phyloP scores from a whole-genome alignment of 2,329 filamentous ascomycete species.

The Colletotrichum somersetense region DNA sequence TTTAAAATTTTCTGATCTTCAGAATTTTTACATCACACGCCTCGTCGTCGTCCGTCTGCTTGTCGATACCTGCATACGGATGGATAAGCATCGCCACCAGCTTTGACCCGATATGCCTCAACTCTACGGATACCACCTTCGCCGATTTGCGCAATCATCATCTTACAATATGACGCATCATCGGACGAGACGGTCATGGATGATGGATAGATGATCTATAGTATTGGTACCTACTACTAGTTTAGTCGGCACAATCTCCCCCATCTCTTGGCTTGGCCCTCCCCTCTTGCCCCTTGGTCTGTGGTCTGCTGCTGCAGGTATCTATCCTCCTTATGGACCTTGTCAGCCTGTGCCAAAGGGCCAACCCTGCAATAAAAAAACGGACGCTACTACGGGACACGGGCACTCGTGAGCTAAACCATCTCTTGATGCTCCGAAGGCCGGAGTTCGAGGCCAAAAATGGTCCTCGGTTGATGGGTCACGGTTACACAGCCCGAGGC shows the following conservation, averaged over 20 bases:
- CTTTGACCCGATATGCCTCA: constrained; percentile 1
- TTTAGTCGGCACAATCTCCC: constrained; percentile 17
- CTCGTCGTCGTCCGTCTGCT: too few species aligned
- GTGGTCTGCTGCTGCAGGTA: constrained; percentile 6
- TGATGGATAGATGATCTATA: constrained; percentile 2
- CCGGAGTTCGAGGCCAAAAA: background rate
- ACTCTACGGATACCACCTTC: background rate
- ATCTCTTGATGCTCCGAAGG: constrained; percentile 5
- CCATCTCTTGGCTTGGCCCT: constrained; percentile 21
- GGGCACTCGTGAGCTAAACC: constrained; percentile 1
- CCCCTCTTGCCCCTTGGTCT: constrained; percentile 27
- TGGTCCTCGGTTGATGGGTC: constrained; percentile 21
- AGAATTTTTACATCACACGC: too few species aligned
- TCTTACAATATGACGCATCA: constrained; percentile 2
- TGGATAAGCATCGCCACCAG: background rate
- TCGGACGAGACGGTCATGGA: background rate
- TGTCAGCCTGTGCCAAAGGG: constrained; percentile 35
- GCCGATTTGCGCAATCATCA: constrained; percentile 4
- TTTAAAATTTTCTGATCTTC: too few species aligned
- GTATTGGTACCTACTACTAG: too few species aligned
- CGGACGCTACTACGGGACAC: constrained; percentile 21
- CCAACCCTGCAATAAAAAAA: constrained; percentile 28
- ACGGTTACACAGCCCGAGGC: constrained; percentile 7
- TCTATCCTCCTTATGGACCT: constrained; percentile 19
- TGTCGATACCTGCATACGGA: too few species aligned